Evolutionary conservation across 129 eudicot species (phyloP), one percentile per base, ranked within the genome.

Genomic region (Lactuca saligna): DNA sequence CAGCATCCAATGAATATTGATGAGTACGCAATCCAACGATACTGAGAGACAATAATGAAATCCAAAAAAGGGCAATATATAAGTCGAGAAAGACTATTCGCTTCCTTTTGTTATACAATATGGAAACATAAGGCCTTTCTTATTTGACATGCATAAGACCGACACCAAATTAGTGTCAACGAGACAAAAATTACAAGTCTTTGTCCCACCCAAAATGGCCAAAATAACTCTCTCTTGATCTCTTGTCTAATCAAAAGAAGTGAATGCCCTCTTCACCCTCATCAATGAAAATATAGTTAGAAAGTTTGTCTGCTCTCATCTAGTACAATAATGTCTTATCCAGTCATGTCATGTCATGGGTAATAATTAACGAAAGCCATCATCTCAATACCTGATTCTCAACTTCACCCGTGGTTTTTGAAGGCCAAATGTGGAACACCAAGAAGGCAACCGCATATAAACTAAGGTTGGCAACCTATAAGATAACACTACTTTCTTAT

Each of bases 381-480:
- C 50, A 57, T 58, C 32, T 8, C n/a, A 20, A n/a, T 81, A 92
- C 96, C 95, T 92, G 98, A 65, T 81, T 79, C 78, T 88, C 86
- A 58, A 92, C 81, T 33, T 86, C 82, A 0, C 29, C 15, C 39
- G 57, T 64, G n/a, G 84, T 80, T 60, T 66, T 74, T 5, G 89
- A 78, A 58, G 91, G 39, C 55, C 77, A 63, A 51, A 82, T 42
- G 67, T 69, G 70, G 82, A 88, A 88, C 73, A 92, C 78, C 41
- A 60, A 67, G 20, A 84, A 81, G 58, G 95, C 98, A 83, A 92
- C 72, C 32, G 81, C 96, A 77, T 92, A 92, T n/a, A 92, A 78
- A 81, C 96, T 84, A 53, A 92, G 95, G 78, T 88, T 92, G 35
- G 96, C 96, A 79, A 92, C 91, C 96, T 92, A 55, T 20, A 50